Conservation (phyloP, 179 eudicot species). For the Silene coronaria region DNA sequence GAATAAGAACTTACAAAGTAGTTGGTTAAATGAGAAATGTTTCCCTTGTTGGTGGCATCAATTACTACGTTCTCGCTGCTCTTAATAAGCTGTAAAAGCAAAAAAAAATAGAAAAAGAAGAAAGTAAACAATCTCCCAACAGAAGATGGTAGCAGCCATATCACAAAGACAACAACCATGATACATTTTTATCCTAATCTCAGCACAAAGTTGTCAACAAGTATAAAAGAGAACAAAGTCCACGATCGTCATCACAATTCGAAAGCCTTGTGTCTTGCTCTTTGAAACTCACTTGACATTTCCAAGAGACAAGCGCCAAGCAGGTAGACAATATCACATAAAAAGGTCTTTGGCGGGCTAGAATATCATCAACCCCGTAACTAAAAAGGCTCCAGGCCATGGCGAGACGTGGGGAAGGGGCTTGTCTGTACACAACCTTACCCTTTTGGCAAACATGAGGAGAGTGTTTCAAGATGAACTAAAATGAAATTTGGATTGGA, state of each 20-base stretch:
- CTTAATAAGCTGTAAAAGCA: slow-evolving; percentile 76
- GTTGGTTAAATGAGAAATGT: slow-evolving; percentile 82
- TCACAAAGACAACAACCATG: background rate
- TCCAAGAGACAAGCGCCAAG: background rate
- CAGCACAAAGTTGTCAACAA: background rate
- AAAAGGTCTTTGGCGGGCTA: background rate
- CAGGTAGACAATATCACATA: background rate
- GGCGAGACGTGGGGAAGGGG: background rate
- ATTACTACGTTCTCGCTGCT: slow-evolving; percentile 78
- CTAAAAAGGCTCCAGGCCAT: background rate
- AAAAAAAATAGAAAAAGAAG: slow-evolving; percentile 6
- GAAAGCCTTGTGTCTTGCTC: slow-evolving; percentile 7
- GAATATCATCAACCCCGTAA: background rate
- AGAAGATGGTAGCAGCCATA: background rate
- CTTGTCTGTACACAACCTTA: background rate
- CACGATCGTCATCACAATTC: background rate
- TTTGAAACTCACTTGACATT: background rate
- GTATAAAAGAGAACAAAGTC: background rate
- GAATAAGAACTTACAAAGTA: slow-evolving; percentile 63
- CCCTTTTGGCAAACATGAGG: background rate
- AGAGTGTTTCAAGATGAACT: background rate
- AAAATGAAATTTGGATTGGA: background rate
- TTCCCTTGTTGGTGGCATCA: slow-evolving; percentile 88
- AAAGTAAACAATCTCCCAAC: background rate
- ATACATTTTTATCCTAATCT: too few species aligned